These are phyloP conservation scores for Manihot esculenta DNA, from an alignment of 441 rosid genomes.

Conservation along the genomic window DNA sequence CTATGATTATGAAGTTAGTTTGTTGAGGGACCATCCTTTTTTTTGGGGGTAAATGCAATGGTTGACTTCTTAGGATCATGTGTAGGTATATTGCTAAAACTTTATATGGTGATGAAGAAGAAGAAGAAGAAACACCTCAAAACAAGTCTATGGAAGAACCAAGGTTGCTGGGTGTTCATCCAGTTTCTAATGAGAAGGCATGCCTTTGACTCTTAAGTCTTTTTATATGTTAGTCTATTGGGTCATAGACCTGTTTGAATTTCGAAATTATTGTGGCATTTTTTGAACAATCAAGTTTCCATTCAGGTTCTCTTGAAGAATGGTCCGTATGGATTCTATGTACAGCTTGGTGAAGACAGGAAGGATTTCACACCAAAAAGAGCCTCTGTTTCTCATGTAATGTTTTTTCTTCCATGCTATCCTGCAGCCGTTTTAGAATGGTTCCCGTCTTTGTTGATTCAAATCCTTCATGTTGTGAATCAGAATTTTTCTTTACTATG, in stretches of 20 bases:
- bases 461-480: background rate
- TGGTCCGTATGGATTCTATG: slow-evolving; percentile 92
- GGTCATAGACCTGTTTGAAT: background rate
- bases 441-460: background rate
- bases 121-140: slow-evolving; percentile 49
- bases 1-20: background rate
- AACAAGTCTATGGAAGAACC: slow-evolving; percentile 64
- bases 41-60: slow-evolving; percentile 9
- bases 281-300: slow-evolving; percentile 8
- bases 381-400: slow-evolving; percentile 75
- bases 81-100: slow-evolving; percentile 85
- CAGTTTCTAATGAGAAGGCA: slow-evolving; percentile 90
- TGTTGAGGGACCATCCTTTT: background rate
- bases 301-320: slow-evolving; percentile 80
- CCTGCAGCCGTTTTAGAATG: background rate
- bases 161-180: slow-evolving; percentile 78
- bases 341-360: slow-evolving; percentile 95
- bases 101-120: slow-evolving; percentile 73
- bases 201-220: slow-evolving; percentile 25
- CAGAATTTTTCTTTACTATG: slow-evolving; percentile 9
- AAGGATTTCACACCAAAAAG: slow-evolving; percentile 76
- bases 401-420: too few relatives aligned
- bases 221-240: slow-evolving; percentile 5
- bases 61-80: slow-evolving; percentile 27
- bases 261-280: slow-evolving; percentile 4